Evolutionary conservation across 192 early-diverging fungal species (phyloP), one percentile per base, ranked within the genome.

Genomic region (Backusella macrospora): DNA sequence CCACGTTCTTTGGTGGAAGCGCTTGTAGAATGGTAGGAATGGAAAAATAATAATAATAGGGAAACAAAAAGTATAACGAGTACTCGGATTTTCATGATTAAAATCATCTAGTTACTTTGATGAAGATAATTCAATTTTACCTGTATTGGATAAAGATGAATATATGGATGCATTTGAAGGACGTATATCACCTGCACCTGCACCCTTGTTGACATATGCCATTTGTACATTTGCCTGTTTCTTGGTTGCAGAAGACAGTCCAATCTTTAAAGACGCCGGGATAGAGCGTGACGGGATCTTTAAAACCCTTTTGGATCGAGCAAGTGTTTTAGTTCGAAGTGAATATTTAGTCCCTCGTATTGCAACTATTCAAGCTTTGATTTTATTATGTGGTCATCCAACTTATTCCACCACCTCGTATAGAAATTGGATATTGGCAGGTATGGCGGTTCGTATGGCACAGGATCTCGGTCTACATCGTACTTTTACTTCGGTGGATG

Each of bases 381-480:
- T 92, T 62, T 74, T 94, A 23, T 79, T 92, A 78, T 80, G 86
- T 16, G 80, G 80, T 14, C 87, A 92, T 21, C 77, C 77, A 1
- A 73, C 67, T 4, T 73, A 63, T 29, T 34, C 72, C 5, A 38
- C 65, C 4, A 65, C 45, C 4, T 45, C 68, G 9, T 73, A 78
- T 38, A 67, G 67, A 23, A 68, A 62, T 29, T 78, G 77, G 77
- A 78, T 78, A 16, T 55, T 44, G 14, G 59, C 72, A 15, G 77
- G 77, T 12, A 78, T 78, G 90, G 92, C 91, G n/a, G 89, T 88
- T 21, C 78, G 90, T 37, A 90, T 92, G 82, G 92, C 92, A 8
- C 91, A 92, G 80, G 92, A 94, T 72, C 65, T 94, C 63, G 92
- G 92, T 15, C 82, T 94, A 62, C 92, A 94, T 70, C 86, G 92